Base-by-base conservation (phyloP, 2,329 filamentous ascomycete genomes). In the Didymella pinodella region DNA sequence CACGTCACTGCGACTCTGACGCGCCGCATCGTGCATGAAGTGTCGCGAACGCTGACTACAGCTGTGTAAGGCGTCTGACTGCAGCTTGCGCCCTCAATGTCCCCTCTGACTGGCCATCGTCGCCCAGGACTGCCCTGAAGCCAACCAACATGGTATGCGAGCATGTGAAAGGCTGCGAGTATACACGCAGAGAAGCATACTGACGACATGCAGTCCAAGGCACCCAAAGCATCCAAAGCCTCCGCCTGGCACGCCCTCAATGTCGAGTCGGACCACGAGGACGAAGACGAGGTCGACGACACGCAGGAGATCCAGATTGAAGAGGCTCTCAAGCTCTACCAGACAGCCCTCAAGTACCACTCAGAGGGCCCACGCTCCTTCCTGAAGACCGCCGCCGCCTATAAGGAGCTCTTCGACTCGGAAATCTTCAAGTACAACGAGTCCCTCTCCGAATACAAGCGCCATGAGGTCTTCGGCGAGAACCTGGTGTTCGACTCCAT, bases 301-400 rank as follows among this genome's bases (percentile, higher is more conserved):
- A 97, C 93, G 32, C 95, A 94, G 76, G 94, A 98, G 77, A 88
- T 99, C 51, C 93, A 97, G 83, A 94, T 98, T 72, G 95, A 99
- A 72, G 95, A 99, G 80, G 93, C 95, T 47, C 82, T 99, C 62
- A 98, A 97, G 79, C 86, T 94, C 34, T 99, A 97, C 75, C 93
- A 98, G 73, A 89, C 85, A 68, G 95, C 95, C 46, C 81, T 99
- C 57, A 97, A 94, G 76, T 87, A 93, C 65, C 95, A 99, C 74
- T 90, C 94, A 1, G 92, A 96, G 78, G 93, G 95, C 2, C 88
- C 91, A 0, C 81, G 81, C 18, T 91, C 88, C 53, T 95, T 92
- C 75, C 79, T 87, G 47, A 88, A 92, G 71, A 94, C 96, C 20
- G 84, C 85, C 43, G 85, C 88, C 50, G 94, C 95, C 45, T 99